A percentile compares a stretch with the other conserved stretches of the same genome.
Conservation (phyloP, 2,329 filamentous ascomycete genomes). For the Nakataea oryzae region DNA sequence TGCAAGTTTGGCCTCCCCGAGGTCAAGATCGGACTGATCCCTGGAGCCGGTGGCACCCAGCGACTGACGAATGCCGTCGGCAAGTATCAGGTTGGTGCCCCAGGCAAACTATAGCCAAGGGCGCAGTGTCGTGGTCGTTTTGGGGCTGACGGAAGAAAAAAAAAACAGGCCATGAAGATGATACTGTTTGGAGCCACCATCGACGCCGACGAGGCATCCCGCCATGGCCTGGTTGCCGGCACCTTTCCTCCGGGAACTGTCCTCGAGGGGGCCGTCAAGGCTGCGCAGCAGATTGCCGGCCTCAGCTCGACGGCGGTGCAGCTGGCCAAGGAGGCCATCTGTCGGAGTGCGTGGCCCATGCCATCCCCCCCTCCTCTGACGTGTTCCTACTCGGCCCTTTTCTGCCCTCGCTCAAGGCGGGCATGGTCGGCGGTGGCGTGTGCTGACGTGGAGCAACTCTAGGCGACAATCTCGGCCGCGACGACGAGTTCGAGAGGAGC, state of each 20-base stretch:
- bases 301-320: constrained; percentile 20
- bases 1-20: constrained; percentile 20
- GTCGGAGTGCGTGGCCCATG: neutral
- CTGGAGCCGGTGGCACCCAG: constrained; percentile 19
- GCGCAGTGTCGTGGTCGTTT: too few species aligned
- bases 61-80: constrained; percentile 21
- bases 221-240: constrained; percentile 27
- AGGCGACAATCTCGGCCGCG: constrained; percentile 7
- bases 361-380: neutral
- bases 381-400: neutral
- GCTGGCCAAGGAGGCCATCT: constrained; percentile 31
- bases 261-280: constrained; percentile 22
- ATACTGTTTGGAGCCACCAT: constrained; percentile 29
- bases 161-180: constrained; percentile 29
- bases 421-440: neutral
- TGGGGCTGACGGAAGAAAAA: neutral
- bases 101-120: neutral
- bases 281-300: constrained; percentile 26
- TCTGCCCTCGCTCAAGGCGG: too few species aligned
- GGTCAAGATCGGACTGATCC: constrained; percentile 19
- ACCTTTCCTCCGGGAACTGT: constrained; percentile 22
- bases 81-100: constrained; percentile 19
- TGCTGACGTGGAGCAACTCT: constrained; percentile 7
- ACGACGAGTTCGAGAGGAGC: constrained; percentile 4
- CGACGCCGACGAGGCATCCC: constrained; percentile 24